These are phyloP conservation scores for Vaccinium myrtillus DNA, from an alignment of 148 eudicot species.

Conservation along the genomic window DNA sequence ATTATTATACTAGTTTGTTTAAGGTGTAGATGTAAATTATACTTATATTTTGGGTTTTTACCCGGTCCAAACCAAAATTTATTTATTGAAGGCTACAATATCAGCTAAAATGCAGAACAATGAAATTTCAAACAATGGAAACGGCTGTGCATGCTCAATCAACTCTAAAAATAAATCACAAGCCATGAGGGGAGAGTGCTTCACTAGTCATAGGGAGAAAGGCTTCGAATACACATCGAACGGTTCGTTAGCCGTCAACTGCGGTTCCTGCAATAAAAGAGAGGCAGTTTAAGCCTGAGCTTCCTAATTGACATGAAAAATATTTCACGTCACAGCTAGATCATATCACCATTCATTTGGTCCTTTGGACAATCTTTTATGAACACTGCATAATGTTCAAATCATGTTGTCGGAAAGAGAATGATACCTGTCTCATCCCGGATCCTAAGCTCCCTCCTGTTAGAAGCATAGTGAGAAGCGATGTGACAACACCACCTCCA, in stretches of 20 bases:
- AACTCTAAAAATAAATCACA: neutral
- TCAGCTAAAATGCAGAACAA: neutral
- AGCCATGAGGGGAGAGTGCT: neutral
- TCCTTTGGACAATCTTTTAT: neutral
- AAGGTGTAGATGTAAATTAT: no score
- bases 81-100: no score
- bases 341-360: neutral
- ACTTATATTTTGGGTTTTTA: no score
- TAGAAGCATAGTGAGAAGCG: slow-evolving; percentile 55
- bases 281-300: neutral
- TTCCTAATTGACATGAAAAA: neutral
- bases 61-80: no score
- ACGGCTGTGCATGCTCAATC: neutral
- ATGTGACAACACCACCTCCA: slow-evolving; percentile 35
- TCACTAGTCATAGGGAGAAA: slow-evolving; percentile 34
- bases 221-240: slow-evolving; percentile 48
- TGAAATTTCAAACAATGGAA: neutral
- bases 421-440: slow-evolving; percentile 47
- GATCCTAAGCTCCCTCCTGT: slow-evolving; percentile 46
- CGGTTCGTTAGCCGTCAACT: slow-evolving; percentile 40
- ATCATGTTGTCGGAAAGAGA: neutral
- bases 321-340: neutral
- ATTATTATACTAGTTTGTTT: no score
- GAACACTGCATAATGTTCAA: neutral
- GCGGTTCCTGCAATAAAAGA: slow-evolving; percentile 47